A percentile compares a stretch with the other conserved stretches of the same genome.
These are phyloP conservation scores for Simplicillium sp. DNA, from an alignment of 2,329 filamentous ascomycete species.

Conservation along the genomic window DNA sequence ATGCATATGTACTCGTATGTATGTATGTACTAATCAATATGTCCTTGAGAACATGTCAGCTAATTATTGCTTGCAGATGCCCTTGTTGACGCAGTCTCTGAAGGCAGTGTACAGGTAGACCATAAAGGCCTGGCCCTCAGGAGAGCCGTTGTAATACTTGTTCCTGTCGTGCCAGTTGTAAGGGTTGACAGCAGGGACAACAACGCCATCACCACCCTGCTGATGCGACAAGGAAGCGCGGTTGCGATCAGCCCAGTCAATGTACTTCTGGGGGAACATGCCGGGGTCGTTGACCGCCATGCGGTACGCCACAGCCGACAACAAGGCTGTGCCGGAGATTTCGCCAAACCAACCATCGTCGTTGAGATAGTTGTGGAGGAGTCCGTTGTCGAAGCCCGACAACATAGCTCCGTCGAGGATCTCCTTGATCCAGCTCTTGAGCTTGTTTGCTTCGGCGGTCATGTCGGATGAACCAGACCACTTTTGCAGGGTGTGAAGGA, in stretches of 20 bases:
- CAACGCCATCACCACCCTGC: constrained; percentile 2
- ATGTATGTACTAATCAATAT: no score
- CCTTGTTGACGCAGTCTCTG: constrained; percentile 7
- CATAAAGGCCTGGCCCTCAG: constrained; percentile 8
- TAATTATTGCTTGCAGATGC: constrained; percentile 1
- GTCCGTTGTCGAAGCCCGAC: constrained; percentile 3
- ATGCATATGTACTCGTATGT: no score
- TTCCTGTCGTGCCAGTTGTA: constrained; percentile 6
- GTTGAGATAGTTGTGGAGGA: constrained; percentile 8
- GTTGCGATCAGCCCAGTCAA: constrained; percentile 7
- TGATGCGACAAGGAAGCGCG: constrained; percentile 3
- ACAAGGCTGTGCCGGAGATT: constrained; percentile 7
- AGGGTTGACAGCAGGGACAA: constrained; percentile 7
- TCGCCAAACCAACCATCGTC: constrained; percentile 8
- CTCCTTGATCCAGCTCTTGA: constrained; percentile 9
- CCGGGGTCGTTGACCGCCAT: constrained; percentile 8
- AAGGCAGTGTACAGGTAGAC: constrained; percentile 8
- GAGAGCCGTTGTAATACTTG: constrained; percentile 6
- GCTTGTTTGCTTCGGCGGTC: constrained; percentile 1
- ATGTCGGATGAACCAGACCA: constrained; percentile 4
- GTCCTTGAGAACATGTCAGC: no score
- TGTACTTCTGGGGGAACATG: constrained; percentile 7
- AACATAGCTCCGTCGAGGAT: constrained; percentile 8
- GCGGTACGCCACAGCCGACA: constrained; percentile 7
- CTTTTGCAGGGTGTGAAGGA: constrained; percentile 9